Evolutionary conservation across 805 yeast species (phyloP).

Genomic region (Lipomyces kockii): DNA sequence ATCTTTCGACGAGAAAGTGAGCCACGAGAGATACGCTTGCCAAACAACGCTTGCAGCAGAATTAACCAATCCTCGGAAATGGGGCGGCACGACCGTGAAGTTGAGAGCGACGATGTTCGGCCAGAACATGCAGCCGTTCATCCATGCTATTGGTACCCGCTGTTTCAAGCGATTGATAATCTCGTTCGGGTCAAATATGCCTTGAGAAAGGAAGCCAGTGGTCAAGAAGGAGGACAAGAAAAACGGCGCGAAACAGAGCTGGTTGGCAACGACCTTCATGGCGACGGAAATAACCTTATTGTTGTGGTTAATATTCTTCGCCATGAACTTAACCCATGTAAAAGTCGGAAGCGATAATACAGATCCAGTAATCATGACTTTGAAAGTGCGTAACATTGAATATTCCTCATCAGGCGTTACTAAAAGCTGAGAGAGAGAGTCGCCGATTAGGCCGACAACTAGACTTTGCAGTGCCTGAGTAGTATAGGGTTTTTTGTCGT

Average conservation of each 20-base stretch:
- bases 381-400: constrained; percentile 23
- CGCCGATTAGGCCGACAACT: constrained; percentile 25
- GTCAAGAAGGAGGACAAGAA: constrained; percentile 32
- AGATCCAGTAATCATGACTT: constrained; percentile 31
- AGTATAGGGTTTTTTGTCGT: constrained; percentile 29
- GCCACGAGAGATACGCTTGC: constrained; percentile 35
- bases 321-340: constrained; percentile 31
- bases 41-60: constrained; percentile 31
- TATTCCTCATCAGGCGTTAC: constrained; percentile 19
- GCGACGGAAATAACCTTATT: constrained; percentile 25
- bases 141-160: constrained; percentile 35
- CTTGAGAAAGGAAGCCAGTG: constrained; percentile 28
- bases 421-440: constrained; percentile 27
- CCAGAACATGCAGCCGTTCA: constrained; percentile 37
- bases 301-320: constrained; percentile 26
- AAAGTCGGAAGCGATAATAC: constrained; percentile 30
- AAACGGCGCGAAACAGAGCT: constrained; percentile 32
- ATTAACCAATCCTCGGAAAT: constrained; percentile 35
- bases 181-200: constrained; percentile 20
- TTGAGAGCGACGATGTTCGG: constrained; percentile 33
- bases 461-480: constrained; percentile 30
- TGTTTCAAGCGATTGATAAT: constrained; percentile 14
- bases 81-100: constrained; percentile 35
- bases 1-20: constrained; percentile 25
- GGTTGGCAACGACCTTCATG: constrained; percentile 29